These are phyloP conservation scores for Kwoniella botswanensis DNA, from an alignment of 768 basidiomycete species.

Conservation along the genomic window DNA sequence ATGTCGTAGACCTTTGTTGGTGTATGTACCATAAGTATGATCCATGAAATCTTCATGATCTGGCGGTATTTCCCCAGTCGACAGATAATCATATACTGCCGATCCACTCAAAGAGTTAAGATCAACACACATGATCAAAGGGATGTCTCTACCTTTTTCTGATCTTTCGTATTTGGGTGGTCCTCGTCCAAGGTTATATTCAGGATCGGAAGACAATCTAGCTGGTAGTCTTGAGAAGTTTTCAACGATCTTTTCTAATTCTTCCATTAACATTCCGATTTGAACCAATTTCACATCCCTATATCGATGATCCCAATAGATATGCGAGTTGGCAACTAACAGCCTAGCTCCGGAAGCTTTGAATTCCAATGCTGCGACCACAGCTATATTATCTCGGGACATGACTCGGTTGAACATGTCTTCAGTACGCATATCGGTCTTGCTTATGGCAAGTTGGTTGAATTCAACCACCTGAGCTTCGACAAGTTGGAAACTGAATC, in stretches of 20 bases:
- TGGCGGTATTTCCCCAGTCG: conserved; percentile 67
- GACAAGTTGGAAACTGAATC: conserved; percentile 79
- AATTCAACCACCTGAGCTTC: conserved; percentile 95
- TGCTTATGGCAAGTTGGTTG: conserved; percentile 88
- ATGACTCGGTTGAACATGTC: conserved; percentile 99
- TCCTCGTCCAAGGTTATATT: conserved; percentile 42
- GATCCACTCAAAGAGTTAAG: conserved; percentile 87
- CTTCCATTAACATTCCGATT: conserved; percentile 86
- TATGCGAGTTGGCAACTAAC: conserved; percentile 86
- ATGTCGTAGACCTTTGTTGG: conserved; percentile 77
- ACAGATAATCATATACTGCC: conserved; percentile 89
- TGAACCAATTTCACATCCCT: conserved; percentile 98
- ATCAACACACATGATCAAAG: conserved; percentile 89
- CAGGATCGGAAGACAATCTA: conserved; percentile 50
- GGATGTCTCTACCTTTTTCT: conserved; percentile 77
- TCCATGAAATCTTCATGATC: conserved; percentile 91
- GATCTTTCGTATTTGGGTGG: conserved; percentile 46
- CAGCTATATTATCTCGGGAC: conserved; percentile 90
- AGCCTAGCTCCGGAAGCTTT: conserved; percentile 82
- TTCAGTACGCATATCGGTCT: conserved; percentile 77
- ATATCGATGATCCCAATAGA: conserved; percentile 90
- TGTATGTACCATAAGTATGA: conserved; percentile 89
- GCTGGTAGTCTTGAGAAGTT: conserved; percentile 84
- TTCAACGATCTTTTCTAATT: conserved; percentile 84
- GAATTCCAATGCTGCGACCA: conserved; percentile 84